Percentiles rank a stretch among this genome's conserved stretches.
These are phyloP conservation scores for Lagenaria siceraria DNA, from an alignment of 306 rosid genomes.

Conservation along the genomic window DNA sequence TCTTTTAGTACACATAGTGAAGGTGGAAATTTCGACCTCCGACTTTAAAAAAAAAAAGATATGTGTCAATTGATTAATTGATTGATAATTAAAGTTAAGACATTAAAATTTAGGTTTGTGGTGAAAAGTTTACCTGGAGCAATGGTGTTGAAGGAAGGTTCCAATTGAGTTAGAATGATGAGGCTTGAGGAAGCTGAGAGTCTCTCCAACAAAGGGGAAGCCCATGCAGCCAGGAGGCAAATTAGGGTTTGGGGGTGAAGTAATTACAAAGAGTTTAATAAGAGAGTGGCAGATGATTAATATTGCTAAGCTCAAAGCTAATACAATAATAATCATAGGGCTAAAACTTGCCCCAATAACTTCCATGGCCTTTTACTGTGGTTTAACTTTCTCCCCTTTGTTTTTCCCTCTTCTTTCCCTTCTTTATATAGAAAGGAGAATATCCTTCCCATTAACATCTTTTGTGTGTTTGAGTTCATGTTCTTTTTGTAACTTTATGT, in stretches of 20 bases:
- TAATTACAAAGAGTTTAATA: conserved; percentile 13
- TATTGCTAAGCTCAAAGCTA: conserved; percentile 15
- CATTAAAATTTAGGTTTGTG: too few species aligned
- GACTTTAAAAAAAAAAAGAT: too few species aligned
- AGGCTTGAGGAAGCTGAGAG: conserved; percentile 54
- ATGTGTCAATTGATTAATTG: too few species aligned
- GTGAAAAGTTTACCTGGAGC: conserved; percentile 27
- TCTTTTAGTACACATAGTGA: too few species aligned
- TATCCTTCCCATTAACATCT: background rate
- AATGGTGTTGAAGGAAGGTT: conserved; percentile 39
- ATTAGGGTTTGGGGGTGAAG: background rate
- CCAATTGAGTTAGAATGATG: conserved; percentile 56
- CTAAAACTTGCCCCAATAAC: background rate
- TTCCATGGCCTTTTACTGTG: background rate
- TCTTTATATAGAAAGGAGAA: background rate
- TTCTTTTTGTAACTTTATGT: background rate
- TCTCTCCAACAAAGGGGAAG: conserved; percentile 55
- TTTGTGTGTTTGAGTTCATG: background rate
- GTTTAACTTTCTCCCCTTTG: background rate
- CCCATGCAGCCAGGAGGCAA: conserved; percentile 66
- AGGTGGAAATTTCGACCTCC: too few species aligned
- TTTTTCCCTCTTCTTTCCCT: background rate
- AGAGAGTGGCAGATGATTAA: conserved; percentile 18
- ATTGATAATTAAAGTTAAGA: too few species aligned
- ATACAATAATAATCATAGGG: background rate